Percentiles rank a stretch among this genome's conserved stretches.
These are phyloP conservation scores for Epichloe coenophiala DNA, from an alignment of 2,329 filamentous ascomycete genomes.

Conservation along the genomic window DNA sequence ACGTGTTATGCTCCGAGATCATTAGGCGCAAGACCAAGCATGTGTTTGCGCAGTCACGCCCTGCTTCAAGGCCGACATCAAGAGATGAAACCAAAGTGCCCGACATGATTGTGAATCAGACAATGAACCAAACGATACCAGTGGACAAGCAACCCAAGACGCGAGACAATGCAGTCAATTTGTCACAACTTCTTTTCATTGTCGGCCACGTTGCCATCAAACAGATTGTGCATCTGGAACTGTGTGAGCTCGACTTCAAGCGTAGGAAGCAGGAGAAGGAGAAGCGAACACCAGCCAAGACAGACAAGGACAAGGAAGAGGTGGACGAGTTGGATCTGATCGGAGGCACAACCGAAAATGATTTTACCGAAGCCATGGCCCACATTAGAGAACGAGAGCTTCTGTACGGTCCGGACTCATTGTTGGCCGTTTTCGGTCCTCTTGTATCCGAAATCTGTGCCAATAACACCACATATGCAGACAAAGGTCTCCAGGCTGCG, in stretches of 20 bases:
- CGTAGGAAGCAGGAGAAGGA: slow-evolving; percentile 84
- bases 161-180: slow-evolving; percentile 55
- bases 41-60: slow-evolving; percentile 48
- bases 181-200: slow-evolving; percentile 88
- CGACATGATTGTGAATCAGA: slow-evolving; percentile 19
- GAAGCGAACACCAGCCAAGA: slow-evolving; percentile 40
- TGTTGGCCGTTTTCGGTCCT: slow-evolving; percentile 83
- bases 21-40: slow-evolving; percentile 73
- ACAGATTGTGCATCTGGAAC: slow-evolving; percentile 93
- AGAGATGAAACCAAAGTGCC: slow-evolving; percentile 27
- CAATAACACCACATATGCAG: slow-evolving; percentile 84
- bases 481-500: slow-evolving; percentile 81
- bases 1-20: slow-evolving; percentile 83
- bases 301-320: slow-evolving; percentile 41
- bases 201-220: slow-evolving; percentile 97
- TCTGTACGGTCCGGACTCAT: slow-evolving; percentile 66
- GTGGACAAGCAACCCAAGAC: slow-evolving; percentile 28
- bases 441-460: slow-evolving; percentile 87
- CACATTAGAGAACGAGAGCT: slow-evolving; percentile 76
- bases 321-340: slow-evolving; percentile 91
- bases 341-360: slow-evolving; percentile 87
- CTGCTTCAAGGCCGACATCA: slow-evolving; percentile 27
- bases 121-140: slow-evolving; percentile 5
- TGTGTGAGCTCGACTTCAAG: slow-evolving; percentile 98
- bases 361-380: slow-evolving; percentile 76